phyloP scores from a whole-genome alignment of 257 asterid species.

The Fraxinus americana region DNA sequence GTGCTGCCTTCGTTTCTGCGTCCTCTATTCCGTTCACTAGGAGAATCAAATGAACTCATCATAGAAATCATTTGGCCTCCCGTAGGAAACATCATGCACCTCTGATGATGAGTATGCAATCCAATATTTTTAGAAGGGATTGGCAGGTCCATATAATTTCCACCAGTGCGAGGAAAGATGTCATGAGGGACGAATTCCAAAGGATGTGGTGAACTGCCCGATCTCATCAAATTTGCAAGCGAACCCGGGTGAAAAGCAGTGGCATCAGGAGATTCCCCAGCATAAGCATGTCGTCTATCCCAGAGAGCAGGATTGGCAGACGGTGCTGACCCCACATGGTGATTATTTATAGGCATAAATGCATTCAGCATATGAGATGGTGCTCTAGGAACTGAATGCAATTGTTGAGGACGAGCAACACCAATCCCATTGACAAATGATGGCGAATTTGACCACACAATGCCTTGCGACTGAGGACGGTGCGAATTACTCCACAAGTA shows the following conservation, averaged over 20 bases:
- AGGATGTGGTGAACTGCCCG: slow-evolving; percentile 81
- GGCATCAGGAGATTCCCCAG: slow-evolving; percentile 88
- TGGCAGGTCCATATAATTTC: slow-evolving; percentile 70
- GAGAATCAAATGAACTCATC: slow-evolving; percentile 85
- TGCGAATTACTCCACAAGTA: slow-evolving; percentile 82
- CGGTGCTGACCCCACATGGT: slow-evolving; percentile 96
- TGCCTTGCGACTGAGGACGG: slow-evolving; percentile 71
- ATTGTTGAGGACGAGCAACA: slow-evolving; percentile 63
- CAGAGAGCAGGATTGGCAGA: slow-evolving; percentile 79
- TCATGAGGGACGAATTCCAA: slow-evolving; percentile 74
- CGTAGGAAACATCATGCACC: slow-evolving; percentile 82
- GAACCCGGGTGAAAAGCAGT: slow-evolving; percentile 89
- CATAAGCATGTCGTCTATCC: slow-evolving; percentile 75
- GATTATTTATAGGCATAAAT: slow-evolving; percentile 64
- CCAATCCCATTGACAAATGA: slow-evolving; percentile 70
- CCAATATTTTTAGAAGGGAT: slow-evolving; percentile 72
- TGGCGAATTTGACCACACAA: slow-evolving; percentile 80
- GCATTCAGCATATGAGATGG: slow-evolving; percentile 69
- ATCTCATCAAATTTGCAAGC: slow-evolving; percentile 79
- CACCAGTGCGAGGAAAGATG: slow-evolving; percentile 68
- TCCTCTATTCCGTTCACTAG: slow-evolving; percentile 78
- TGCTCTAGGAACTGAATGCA: slow-evolving; percentile 80
- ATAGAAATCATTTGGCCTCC: slow-evolving; percentile 92
- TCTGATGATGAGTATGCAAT: slow-evolving; percentile 77
- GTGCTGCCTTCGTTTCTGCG: slow-evolving; percentile 79